A percentile compares a stretch with the other conserved stretches of the same genome.
Conservation (phyloP, 306 rosid genomes). For the Begonia loranthoides region DNA sequence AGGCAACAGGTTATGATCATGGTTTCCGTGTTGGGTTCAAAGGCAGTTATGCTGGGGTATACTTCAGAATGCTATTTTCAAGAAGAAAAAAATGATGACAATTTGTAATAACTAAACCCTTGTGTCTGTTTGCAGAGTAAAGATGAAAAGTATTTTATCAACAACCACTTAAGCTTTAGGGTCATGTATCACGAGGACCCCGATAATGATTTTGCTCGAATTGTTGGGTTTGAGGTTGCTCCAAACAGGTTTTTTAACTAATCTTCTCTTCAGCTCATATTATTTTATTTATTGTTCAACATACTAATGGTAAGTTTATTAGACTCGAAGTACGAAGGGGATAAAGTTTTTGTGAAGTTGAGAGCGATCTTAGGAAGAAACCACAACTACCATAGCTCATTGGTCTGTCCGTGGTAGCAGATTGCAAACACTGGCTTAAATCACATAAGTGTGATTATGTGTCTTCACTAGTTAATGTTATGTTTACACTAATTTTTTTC, state of each 20-base stretch:
- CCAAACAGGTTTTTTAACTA: slow-evolving; percentile 56
- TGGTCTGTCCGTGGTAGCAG: too few species aligned
- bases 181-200: slow-evolving; percentile 94
- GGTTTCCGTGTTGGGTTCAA: slow-evolving; percentile 94
- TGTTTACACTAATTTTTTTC: too few species aligned
- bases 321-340: too few species aligned
- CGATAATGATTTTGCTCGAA: slow-evolving; percentile 81
- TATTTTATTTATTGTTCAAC: too few species aligned
- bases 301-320: too few species aligned
- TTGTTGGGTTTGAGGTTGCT: slow-evolving; percentile 96
- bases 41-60: slow-evolving; percentile 97
- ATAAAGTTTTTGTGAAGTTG: too few species aligned
- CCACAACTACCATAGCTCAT: too few species aligned
- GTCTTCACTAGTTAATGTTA: too few species aligned
- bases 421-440: too few species aligned
- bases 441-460: too few species aligned
- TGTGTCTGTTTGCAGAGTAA: slow-evolving; percentile 51
- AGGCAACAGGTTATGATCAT: slow-evolving; percentile 85
- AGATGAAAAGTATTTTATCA: slow-evolving; percentile 88
- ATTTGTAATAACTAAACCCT: slow-evolving; percentile 10
- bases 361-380: too few species aligned
- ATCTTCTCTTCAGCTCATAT: slow-evolving; percentile 1
- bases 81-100: slow-evolving; percentile 7
- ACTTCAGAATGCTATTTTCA: slow-evolving; percentile 15
- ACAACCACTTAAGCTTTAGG: slow-evolving; percentile 96